These are phyloP conservation scores for Malus sieversii DNA, from an alignment of 306 rosid species.

Conservation along the genomic window DNA sequence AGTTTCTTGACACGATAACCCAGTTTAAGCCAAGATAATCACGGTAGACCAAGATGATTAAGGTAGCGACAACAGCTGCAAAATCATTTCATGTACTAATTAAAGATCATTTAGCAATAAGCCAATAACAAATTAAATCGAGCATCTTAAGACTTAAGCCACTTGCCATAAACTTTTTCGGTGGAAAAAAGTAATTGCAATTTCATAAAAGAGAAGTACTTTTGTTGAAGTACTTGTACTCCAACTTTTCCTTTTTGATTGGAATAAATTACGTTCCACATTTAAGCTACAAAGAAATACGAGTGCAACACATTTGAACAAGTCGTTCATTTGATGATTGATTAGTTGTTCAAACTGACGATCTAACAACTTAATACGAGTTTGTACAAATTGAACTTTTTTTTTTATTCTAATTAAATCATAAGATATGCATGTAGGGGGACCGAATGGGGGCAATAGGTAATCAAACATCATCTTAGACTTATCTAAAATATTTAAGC, in stretches of 20 bases:
- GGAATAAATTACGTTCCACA: background rate
- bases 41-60: background rate
- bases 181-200: background rate
- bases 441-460: background rate
- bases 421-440: background rate
- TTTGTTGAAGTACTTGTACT: background rate
- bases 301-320: background rate
- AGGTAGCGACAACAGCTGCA: background rate
- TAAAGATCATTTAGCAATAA: background rate
- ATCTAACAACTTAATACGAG: background rate
- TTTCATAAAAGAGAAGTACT: background rate
- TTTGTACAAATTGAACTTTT: background rate
- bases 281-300: background rate
- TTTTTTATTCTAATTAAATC: background rate
- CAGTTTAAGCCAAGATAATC: background rate
- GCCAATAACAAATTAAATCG: background rate
- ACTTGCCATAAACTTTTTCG: constrained; percentile 9
- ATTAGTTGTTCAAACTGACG: too few relatives aligned
- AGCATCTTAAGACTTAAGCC: constrained; percentile 13
- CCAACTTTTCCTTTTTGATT: background rate
- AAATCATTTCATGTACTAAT: background rate
- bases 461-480: background rate
- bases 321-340: background rate
- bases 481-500: background rate
- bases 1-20: too few relatives aligned